These are phyloP conservation scores for Fonsecaea pedrosoi DNA, from an alignment of 2,329 filamentous ascomycete genomes.

Conservation along the genomic window DNA sequence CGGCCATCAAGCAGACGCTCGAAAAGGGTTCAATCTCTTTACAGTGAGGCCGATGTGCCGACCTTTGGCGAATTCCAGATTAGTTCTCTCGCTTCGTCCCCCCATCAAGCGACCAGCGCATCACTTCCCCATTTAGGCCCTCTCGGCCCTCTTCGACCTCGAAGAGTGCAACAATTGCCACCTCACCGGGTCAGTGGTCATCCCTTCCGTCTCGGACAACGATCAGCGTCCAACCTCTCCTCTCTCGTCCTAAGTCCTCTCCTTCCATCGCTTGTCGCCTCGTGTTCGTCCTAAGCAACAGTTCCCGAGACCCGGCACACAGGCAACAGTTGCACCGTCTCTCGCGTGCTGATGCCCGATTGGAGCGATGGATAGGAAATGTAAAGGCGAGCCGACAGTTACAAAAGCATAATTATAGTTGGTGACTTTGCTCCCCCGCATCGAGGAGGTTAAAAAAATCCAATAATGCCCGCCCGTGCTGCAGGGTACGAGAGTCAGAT, in stretches of 20 bases:
- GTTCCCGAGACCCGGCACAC: slow-evolving; percentile 5
- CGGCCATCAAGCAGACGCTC: background rate
- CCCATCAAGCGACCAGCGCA: slow-evolving; percentile 5
- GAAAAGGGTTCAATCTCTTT: slow-evolving; percentile 2
- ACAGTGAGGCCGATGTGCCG: slow-evolving; percentile 9
- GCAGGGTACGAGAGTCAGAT: background rate
- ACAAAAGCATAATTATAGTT: slow-evolving; percentile 10
- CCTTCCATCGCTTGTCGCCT: slow-evolving; percentile 1
- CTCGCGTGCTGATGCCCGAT: slow-evolving; percentile 10
- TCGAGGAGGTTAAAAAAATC: background rate
- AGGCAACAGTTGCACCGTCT: slow-evolving; percentile 7
- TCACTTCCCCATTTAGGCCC: slow-evolving; percentile 14
- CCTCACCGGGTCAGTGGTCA: slow-evolving; percentile 4
- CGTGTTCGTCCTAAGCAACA: slow-evolving; percentile 1
- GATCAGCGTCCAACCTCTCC: background rate
- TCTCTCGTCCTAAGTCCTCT: background rate
- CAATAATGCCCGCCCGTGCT: background rate
- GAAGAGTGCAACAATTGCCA: slow-evolving; percentile 2
- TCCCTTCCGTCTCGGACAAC: slow-evolving; percentile 1
- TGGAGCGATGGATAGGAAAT: background rate
- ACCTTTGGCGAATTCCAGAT: slow-evolving; percentile 2
- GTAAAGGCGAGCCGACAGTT: background rate
- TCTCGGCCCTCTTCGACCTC: background rate
- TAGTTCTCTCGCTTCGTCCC: slow-evolving; percentile 6
- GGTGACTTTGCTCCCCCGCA: background rate